Base-by-base conservation (phyloP, 1,139 yeast species). In the Kluyveromyces sp. region DNA sequence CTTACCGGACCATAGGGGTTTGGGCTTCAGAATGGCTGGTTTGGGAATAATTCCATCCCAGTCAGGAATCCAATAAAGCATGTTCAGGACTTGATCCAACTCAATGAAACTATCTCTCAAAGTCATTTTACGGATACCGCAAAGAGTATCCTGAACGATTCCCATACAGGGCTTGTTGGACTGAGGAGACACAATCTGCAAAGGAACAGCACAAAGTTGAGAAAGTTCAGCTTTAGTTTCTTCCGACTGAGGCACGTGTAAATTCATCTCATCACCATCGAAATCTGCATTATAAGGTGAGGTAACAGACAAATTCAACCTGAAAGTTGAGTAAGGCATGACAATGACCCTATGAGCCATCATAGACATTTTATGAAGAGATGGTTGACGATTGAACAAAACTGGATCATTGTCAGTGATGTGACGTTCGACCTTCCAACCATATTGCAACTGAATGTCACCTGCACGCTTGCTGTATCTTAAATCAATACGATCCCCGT, bases 261-360 rank as follows among this genome's bases (percentile, higher is more conserved):
- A 83, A 69, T 94, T 94, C 99, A 94, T 94, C 70, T 94, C 98
- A 68, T 94, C 99, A 74, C 99, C 99, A 71, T 94, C 99, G 74
- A 94, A 94, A 83, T 94, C 99, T 41, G 99, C 99, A 69, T 94
- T 94, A 69, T 94, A 94, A 20, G 99, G 99, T 13, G 97, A 87
- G 0, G 98, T 92, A 41, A 92, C 98, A 13, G 97, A 92, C 64
- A 94, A 73, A 64, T 92, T 94, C 70, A 94, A 74, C 70, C 99
- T 81, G 73, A 94, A 94, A 0, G 99, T 92, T 3, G 97, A 89
- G 63, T 89, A 94, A 12, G 99, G 99, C 96, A 94, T 89, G 42
- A 92, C 98, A 63, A 86, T 88, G 33, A 92, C 98, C 69, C 96
- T 78, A 65, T 94, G 99, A n/a, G 96, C 95, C 98, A 94, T 94